These are phyloP conservation scores for Aspergillus ostianus DNA, from an alignment of 495 filamentous ascomycete genomes.

Conservation along the genomic window DNA sequence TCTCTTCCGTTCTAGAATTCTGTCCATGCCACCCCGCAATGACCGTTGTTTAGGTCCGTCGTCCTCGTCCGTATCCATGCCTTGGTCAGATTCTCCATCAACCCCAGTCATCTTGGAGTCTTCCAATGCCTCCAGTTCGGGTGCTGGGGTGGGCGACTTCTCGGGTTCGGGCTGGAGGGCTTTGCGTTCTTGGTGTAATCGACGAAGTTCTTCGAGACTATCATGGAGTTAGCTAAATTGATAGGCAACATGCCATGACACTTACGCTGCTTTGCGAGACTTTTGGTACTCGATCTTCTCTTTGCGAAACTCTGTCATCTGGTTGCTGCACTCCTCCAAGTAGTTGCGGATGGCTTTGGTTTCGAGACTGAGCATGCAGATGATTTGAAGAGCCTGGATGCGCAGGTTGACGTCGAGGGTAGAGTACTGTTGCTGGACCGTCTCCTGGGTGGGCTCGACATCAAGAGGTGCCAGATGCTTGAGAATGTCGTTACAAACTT, in stretches of 20 bases:
- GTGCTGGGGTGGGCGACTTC: conserved; percentile 62
- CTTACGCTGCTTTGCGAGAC: conserved; percentile 78
- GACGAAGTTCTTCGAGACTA: conserved; percentile 79
- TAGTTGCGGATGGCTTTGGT: conserved; percentile 82
- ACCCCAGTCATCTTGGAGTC: conserved; percentile 69
- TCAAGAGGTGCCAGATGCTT: conserved; percentile 75
- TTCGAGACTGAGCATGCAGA: conserved; percentile 82
- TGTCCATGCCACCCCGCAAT: conserved; percentile 73
- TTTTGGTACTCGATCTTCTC: conserved; percentile 93
- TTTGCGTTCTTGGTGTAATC: conserved; percentile 84
- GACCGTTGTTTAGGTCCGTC: conserved; percentile 60
- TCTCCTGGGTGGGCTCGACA: conserved; percentile 68
- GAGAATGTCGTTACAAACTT: conserved; percentile 76
- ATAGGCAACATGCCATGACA: conserved; percentile 29
- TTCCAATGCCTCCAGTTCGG: conserved; percentile 52
- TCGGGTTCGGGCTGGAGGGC: conserved; percentile 68
- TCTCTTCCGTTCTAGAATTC: conserved; percentile 74
- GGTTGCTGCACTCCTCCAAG: conserved; percentile 84
- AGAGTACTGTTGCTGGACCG: conserved; percentile 67
- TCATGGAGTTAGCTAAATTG: conserved; percentile 19
- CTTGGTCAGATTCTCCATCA: conserved; percentile 51
- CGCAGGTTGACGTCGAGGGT: conserved; percentile 79
- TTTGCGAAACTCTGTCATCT: conserved; percentile 91
- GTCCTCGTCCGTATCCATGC: conserved; percentile 63
- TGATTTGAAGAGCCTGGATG: conserved; percentile 75